Evolutionary conservation across 2,329 filamentous ascomycete species (phyloP), one percentile per base, ranked within the genome.

Genomic region (Huntiella moniliformis): DNA sequence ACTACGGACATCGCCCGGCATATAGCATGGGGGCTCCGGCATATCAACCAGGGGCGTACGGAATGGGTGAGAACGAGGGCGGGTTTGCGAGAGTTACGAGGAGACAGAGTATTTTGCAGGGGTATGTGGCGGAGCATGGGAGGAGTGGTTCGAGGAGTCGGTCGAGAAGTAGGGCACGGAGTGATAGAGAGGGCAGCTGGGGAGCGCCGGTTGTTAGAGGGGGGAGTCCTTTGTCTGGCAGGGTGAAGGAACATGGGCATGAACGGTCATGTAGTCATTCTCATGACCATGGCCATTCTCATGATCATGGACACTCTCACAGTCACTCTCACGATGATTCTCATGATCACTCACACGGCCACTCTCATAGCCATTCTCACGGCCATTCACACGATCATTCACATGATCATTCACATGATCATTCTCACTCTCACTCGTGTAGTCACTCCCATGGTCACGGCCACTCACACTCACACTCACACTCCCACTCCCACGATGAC

Each of bases 381-480:
- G 45, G 41, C 38, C 52, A 54, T 38, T n/a, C 33, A 28, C 53
- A 50, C 31, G n/a, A 47, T 4, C 54, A 58, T 44, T 46, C 41
- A 18, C 57, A 61, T 42, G 44, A 43, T 12, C 56, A 61, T 22
- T 36, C 42, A 5, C 56, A 61, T 47, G 31, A 39, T 57, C 34
- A n/a, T 8, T 15, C 12, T 41, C 22, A 28, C 5, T 28, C 22
- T 7, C 5, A 7, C 22, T 28, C 22, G 22, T 38, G 13, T 44
- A 45, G 16, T 17, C 48, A 52, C 13, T n/a, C 10, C 11, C 42
- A 33, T 37, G 38, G 54, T 44, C 53, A 56, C 4, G 33, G 42
- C 38, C 56, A 58, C 47, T 54, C 58, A 36, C 57, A 61, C 40
- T 39, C 35, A 11, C 56, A 61, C 32, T 38, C 38, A 8, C 56